Percentiles rank a stretch among this genome's conserved stretches.
Evolutionary conservation across 2,329 filamentous ascomycete genomes (phyloP).

Genomic region (Didymella arachidicola): DNA sequence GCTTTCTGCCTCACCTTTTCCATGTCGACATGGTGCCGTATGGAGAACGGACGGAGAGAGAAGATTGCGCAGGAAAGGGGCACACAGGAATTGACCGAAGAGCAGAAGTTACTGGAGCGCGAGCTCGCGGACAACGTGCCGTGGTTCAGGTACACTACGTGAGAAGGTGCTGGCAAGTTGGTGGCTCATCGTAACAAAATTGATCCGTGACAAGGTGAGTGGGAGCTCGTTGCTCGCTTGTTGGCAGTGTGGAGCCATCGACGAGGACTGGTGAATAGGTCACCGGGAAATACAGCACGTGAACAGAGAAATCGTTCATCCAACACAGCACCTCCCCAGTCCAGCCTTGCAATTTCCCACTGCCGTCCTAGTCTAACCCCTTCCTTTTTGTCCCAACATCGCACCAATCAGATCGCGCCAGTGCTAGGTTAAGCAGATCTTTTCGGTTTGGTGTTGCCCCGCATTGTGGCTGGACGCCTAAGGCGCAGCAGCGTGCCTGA

Average conservation of each 20-base stretch:
- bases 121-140: conserved; percentile 65
- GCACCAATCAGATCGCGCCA: conserved; percentile 8
- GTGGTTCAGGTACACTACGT: conserved; percentile 50
- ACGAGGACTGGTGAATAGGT: neutral
- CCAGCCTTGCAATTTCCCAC: conserved; percentile 12
- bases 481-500: conserved; percentile 13
- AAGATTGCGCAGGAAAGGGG: conserved; percentile 54
- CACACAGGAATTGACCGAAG: conserved; percentile 58
- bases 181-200: neutral
- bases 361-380: conserved; percentile 2
- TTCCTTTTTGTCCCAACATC: neutral
- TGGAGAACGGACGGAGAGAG: conserved; percentile 65
- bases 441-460: neutral
- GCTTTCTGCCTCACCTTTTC: conserved; percentile 59
- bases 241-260: neutral
- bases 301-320: neutral
- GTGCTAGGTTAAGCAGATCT: neutral
- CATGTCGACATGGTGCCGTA: conserved; percentile 66
- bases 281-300: neutral
- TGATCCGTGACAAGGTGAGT: neutral
- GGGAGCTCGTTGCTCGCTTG: neutral
- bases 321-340: conserved; percentile 2
- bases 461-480: conserved; percentile 8
- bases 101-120: conserved; percentile 62
- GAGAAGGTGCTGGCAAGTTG: neutral